These are phyloP conservation scores for Colletotrichum truncatum DNA, from an alignment of 2,329 filamentous ascomycete species.

Conservation along the genomic window DNA sequence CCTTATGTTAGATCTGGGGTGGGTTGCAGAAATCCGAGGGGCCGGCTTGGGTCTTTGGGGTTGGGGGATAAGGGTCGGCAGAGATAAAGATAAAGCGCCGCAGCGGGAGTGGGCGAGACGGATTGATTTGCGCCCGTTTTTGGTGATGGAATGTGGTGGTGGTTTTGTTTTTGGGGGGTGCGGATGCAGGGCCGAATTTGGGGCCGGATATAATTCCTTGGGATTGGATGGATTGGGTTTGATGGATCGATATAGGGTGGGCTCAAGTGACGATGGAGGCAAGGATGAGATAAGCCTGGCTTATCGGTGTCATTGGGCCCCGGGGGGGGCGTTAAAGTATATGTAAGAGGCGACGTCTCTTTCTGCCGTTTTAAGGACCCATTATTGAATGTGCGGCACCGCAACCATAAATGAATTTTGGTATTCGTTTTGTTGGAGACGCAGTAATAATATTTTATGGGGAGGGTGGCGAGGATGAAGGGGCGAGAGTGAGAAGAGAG, in stretches of 20 bases:
- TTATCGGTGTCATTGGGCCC: conserved; percentile 65
- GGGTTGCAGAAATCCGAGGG: conserved; percentile 19
- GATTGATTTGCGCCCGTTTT: conserved; percentile 31
- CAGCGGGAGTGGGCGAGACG: conserved; percentile 25
- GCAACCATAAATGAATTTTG: neutral
- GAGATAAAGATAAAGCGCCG: conserved; percentile 27
- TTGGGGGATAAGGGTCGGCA: neutral
- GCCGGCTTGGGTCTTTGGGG: neutral
- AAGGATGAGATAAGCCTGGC: conserved; percentile 66
- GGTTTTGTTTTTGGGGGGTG: neutral
- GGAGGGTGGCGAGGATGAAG: conserved; percentile 19
- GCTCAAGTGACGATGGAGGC: conserved; percentile 61
- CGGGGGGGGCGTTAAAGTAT: conserved; percentile 13
- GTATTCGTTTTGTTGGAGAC: conserved; percentile 1
- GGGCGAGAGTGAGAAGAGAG: conserved; percentile 4
- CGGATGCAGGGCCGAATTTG: conserved; percentile 22
- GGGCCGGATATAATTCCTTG: conserved; percentile 26
- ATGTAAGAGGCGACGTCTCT: conserved; percentile 27
- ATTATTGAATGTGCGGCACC: conserved; percentile 5
- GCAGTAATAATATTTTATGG: neutral
- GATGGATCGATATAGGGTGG: conserved; percentile 29
- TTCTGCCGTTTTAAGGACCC: conserved; percentile 7
- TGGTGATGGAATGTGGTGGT: conserved; percentile 26
- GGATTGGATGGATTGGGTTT: conserved; percentile 27
- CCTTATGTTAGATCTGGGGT: conserved; percentile 8